Percentiles rank a stretch among this genome's conserved stretches.
These are phyloP conservation scores for Styphnolobium japonicum DNA, from an alignment of 306 rosid species.

Conservation along the genomic window DNA sequence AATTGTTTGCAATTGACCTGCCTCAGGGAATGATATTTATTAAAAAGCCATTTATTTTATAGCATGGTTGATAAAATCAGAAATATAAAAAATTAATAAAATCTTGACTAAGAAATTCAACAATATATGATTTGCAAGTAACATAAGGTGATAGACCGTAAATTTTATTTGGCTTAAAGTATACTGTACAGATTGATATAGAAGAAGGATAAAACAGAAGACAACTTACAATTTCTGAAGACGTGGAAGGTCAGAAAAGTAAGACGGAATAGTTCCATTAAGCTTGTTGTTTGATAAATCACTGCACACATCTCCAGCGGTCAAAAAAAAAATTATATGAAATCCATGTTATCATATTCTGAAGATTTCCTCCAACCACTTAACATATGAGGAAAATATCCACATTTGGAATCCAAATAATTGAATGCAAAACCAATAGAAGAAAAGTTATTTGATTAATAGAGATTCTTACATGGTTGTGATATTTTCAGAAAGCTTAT, in stretches of 20 bases:
- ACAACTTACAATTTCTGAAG: conserved; percentile 82
- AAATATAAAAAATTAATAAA: background rate
- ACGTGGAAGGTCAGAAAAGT: conserved; percentile 55
- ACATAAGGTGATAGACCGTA: background rate
- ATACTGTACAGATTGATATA: background rate
- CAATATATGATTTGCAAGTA: background rate
- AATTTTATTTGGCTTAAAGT: background rate
- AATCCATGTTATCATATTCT: conserved; percentile 8
- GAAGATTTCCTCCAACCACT: background rate
- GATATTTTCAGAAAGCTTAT: conserved; percentile 60
- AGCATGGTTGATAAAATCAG: background rate
- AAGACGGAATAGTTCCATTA: conserved; percentile 62
- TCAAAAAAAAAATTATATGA: background rate
- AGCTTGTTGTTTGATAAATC: conserved; percentile 71
- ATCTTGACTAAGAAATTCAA: background rate
- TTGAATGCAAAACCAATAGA: conserved; percentile 6
- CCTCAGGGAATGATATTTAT: conserved; percentile 18
- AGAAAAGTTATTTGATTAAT: conserved; percentile 18
- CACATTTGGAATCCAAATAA: background rate
- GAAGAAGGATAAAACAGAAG: background rate
- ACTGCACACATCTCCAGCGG: conserved; percentile 39
- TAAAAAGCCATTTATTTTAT: background rate
- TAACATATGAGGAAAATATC: background rate
- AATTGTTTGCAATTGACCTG: conserved; percentile 85
- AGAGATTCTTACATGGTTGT: conserved; percentile 71